These are phyloP conservation scores for Xylaria flabelliformis DNA, from an alignment of 495 filamentous ascomycete genomes.

Conservation along the genomic window DNA sequence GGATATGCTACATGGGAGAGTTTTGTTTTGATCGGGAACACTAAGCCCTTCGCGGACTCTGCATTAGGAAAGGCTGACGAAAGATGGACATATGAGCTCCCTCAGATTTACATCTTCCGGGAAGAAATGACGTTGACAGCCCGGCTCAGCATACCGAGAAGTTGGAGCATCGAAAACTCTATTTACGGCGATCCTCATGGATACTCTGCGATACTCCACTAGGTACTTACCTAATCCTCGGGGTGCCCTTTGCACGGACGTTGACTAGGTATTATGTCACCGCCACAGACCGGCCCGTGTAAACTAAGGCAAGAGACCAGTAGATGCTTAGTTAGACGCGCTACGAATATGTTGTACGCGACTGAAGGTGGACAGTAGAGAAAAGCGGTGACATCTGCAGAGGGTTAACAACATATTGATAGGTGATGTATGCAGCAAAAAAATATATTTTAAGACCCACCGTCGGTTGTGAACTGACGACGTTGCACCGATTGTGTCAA, in stretches of 20 bases:
- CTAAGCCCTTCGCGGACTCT: background rate
- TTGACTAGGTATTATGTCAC: conserved; percentile 14
- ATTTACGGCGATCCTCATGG: background rate
- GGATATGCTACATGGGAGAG: background rate
- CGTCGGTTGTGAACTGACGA: background rate
- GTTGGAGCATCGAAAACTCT: background rate
- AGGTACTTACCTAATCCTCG: conserved; percentile 24
- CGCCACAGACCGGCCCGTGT: conserved; percentile 1
- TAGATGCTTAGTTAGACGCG: conserved; percentile 9
- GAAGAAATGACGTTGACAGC: conserved; percentile 3
- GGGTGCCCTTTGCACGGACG: conserved; percentile 14
- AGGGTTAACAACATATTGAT: background rate
- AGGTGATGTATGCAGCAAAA: background rate
- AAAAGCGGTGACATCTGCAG: conserved; percentile 8
- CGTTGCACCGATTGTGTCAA: conserved; percentile 8
- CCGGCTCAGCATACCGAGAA: no score
- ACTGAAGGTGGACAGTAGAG: background rate
- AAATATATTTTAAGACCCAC: conserved; percentile 1
- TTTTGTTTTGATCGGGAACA: background rate
- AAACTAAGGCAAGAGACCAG: background rate
- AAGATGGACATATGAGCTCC: background rate
- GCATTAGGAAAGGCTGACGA: background rate
- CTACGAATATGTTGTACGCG: background rate
- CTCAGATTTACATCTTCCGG: background rate
- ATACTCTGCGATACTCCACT: background rate